These are phyloP conservation scores for Camillea tinctor DNA, from an alignment of 2,329 filamentous ascomycete species.

Conservation along the genomic window DNA sequence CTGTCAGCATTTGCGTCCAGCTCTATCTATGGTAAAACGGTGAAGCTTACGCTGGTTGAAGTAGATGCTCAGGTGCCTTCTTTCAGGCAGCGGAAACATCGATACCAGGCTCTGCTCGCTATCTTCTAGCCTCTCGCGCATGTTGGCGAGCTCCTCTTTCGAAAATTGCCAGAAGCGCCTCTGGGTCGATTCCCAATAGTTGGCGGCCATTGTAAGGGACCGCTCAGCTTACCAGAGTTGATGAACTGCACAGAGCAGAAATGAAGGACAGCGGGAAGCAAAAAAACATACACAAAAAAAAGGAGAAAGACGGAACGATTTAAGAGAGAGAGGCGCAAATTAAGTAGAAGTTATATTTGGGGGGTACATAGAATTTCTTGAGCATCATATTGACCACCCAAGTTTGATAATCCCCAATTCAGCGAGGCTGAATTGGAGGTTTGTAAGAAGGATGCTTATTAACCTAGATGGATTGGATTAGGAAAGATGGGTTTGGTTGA, in stretches of 20 bases:
- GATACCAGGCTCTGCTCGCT: conserved; percentile 72
- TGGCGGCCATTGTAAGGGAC: conserved; percentile 74
- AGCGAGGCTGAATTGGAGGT: conserved; percentile 14
- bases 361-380: conserved; percentile 2
- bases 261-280: no score
- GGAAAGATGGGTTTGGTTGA: no score
- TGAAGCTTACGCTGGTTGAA: conserved; percentile 75
- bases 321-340: not conserved
- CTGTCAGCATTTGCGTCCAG: not conserved
- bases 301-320: not conserved
- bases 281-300: no score
- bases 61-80: conserved; percentile 82
- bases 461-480: no score
- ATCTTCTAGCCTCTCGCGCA: conserved; percentile 75
- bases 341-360: not conserved
- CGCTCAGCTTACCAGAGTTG: conserved; percentile 5
- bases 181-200: conserved; percentile 96
- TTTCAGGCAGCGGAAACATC: conserved; percentile 79
- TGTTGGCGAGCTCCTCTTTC: conserved; percentile 72
- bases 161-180: conserved; percentile 87
- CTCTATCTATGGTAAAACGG: not conserved
- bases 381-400: not conserved
- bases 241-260: not conserved
- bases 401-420: conserved; percentile 8
- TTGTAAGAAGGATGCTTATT: not conserved